A percentile compares a stretch with the other conserved stretches of the same genome.
Conservation (phyloP, 805 yeast species). For the Ogataea saltuana region DNA sequence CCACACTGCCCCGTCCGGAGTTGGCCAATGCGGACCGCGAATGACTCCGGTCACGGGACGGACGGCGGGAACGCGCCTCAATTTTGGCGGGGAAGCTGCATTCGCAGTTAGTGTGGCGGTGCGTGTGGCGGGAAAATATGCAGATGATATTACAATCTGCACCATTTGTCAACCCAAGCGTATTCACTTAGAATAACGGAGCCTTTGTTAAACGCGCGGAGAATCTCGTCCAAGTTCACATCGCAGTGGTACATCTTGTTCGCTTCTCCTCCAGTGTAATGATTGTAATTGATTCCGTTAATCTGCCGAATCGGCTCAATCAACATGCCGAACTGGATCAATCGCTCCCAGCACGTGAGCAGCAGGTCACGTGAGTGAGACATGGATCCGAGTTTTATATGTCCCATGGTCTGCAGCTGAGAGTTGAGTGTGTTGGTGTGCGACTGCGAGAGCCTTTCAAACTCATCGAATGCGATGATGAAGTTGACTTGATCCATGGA, state of each 20-base stretch:
- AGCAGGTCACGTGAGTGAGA: conserved; percentile 48
- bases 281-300: conserved; percentile 24
- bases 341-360: conserved; percentile 71
- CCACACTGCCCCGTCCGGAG: conserved; percentile 5
- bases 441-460: conserved; percentile 30
- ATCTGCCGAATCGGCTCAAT: conserved; percentile 28
- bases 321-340: conserved; percentile 57
- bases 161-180: conserved; percentile 28
- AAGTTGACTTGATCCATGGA: conserved; percentile 67
- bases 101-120: neutral
- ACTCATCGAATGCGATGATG: conserved; percentile 77
- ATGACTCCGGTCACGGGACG: conserved; percentile 7
- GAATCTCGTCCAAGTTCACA: conserved; percentile 51
- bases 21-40: conserved; percentile 6
- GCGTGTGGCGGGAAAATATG: neutral
- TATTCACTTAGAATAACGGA: neutral
- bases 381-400: conserved; percentile 26
- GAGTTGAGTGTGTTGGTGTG: conserved; percentile 35
- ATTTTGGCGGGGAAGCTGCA: too few relatives aligned
- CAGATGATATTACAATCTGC: conserved; percentile 16
- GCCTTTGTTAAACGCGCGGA: conserved; percentile 22
- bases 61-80: conserved; percentile 7
- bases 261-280: conserved; percentile 37
- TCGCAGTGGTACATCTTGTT: conserved; percentile 53
- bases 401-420: conserved; percentile 46